Conservation (phyloP, 1,284 basidiomycete genomes). For the Cryptococcus sp. region DNA sequence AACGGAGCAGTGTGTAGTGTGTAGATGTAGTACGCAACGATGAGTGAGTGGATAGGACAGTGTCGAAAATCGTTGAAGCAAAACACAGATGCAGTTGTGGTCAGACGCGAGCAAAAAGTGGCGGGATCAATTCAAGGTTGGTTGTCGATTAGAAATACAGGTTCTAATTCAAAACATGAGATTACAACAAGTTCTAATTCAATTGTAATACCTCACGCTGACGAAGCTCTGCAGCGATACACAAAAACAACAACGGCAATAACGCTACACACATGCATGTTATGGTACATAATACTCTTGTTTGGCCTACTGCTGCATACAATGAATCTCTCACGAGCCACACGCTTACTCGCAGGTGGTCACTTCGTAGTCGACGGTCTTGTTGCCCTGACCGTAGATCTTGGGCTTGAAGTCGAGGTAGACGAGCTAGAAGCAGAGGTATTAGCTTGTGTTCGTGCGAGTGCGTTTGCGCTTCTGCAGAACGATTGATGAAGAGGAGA, state of each 20-base stretch:
- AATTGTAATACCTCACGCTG: no score
- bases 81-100: no score
- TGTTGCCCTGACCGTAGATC: slow-evolving; percentile 43
- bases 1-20: no score
- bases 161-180: no score
- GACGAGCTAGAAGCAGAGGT: slow-evolving; percentile 31
- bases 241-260: neutral
- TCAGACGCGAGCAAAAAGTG: no score
- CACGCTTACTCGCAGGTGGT: slow-evolving; percentile 41
- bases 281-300: no score
- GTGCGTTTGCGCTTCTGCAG: no score
- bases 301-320: neutral
- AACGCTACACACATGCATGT: neutral
- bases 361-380: slow-evolving; percentile 48
- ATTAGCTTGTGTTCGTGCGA: no score
- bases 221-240: no score
- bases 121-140: no score
- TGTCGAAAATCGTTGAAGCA: neutral
- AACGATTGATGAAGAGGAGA: neutral
- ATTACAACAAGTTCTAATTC: no score
- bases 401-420: slow-evolving; percentile 53
- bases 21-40: neutral
- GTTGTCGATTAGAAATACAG: neutral
- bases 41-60: neutral
- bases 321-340: neutral